Evolutionary conservation across 176 grass and related monocot species (phyloP), one percentile per base, ranked within the genome.

Genomic region (Eragrostis curvula): DNA sequence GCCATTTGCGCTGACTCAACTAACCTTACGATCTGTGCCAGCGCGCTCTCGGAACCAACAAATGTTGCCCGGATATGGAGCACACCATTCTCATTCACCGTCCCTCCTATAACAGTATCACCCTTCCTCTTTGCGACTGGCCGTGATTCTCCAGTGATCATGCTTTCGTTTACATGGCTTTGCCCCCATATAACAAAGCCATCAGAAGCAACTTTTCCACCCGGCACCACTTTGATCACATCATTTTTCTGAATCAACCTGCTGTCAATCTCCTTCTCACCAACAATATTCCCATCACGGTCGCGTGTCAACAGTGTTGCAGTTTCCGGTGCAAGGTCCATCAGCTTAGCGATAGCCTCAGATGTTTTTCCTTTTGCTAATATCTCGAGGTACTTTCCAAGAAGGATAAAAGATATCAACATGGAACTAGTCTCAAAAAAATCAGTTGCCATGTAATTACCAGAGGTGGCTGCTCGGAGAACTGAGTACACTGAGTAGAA

Each of bases 381-480:
- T 65, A 95, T 91, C 85, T 98, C 96, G 45, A 98, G 96, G 75
- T 95, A 98, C 73, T 98, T 98, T 30, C 96, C 96, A 44, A 98
- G 84, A 72, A 98, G 88, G 43, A 98, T 98, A 81, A 98, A 98
- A 39, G 92, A 98, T 83, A 95, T 95, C 27, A 98, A 87, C 96
- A 98, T 98, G 13, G 92, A 98, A 85, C 96, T 98, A 51, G 96
- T 98, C 81, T 98, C 96, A 51, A 98, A 98, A 88, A 98, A 98
- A 88, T 98, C 96, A 57, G 87, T 95, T 88, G 88, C 79, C 75
- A 79, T 85, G 83, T 86, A 93, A 75, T 82, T 60, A 66, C 79
- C 40, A 69, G 96, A 88, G 67, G 86, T 93, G 86, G 96, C 90
- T 28, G 92, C 86, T 85, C 88, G 92, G 23, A 98, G 73, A 72